Base-by-base conservation (phyloP, 345 rosid species). In the Mangifera indica region DNA sequence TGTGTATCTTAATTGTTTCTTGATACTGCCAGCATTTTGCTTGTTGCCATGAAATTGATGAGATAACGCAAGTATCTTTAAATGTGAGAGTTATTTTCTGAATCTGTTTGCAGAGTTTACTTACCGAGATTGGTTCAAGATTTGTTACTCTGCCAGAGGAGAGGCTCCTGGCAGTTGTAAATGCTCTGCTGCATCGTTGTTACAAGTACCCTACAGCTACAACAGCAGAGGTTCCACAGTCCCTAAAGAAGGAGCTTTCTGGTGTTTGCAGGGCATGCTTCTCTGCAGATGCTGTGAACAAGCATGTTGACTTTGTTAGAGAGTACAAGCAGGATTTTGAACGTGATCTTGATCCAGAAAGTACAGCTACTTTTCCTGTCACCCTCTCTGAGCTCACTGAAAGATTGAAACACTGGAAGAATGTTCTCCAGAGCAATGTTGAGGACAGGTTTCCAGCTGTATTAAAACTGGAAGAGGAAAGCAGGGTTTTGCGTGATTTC, bases 211-310 rank as follows among this genome's bases (percentile, higher is more conserved):
- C 98, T 46, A 93, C 97, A 62, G 97, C 97, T 37, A 93, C 98
- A 44, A 96, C 96, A 12, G 97, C 95, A 6, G 99, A 96, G 81
- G 99, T 96, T 79, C 99, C 99, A 32, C 96, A 88, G 69, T 91
- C 99, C 74, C 98, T 96, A 32, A 96, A 93, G 82, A 96, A 96
- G 76, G 99, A 93, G 81, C 97, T 96, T 70, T 93, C 98, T 25
- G 99, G 97, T 67, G 99, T 96, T 65, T 96, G 99, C 84, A 83
- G 93, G 83, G 98, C 98, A 75, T 96, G 96, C 86, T 96, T 96
- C 82, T 96, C 97, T 24, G 98, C 98, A 46, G 97, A 96, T 88
- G 99, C 97, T 72, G 88, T 93, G 57, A 96, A 80, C 77, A 96
- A 96, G 87, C 97, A 96, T 80, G 92, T 93, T 71, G 99, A 93